phyloP scores from a whole-genome alignment of 306 rosid genomes.

The Cucumis hystrix region DNA sequence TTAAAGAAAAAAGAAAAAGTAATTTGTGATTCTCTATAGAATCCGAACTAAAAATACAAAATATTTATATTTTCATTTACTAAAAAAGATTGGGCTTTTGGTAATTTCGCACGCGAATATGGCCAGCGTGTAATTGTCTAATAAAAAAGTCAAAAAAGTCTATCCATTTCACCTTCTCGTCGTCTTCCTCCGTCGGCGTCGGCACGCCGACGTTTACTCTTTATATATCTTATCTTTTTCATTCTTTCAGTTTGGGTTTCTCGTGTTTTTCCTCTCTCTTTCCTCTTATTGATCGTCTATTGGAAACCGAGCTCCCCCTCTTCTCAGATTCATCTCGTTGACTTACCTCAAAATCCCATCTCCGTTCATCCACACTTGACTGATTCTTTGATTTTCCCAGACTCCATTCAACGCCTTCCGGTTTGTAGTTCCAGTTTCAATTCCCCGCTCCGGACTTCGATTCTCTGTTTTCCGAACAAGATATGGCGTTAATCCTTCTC shows the following conservation, averaged over 20 bases:
- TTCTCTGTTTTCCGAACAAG: constrained; percentile 15
- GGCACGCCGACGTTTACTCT: neutral
- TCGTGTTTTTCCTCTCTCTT: constrained; percentile 3
- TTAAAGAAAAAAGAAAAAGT: too few relatives aligned
- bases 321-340: neutral
- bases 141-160: neutral
- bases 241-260: neutral
- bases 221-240: neutral
- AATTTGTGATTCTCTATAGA: too few relatives aligned
- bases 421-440: constrained; percentile 8
- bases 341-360: neutral
- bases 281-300: neutral
- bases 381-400: neutral
- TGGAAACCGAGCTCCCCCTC: neutral
- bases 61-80: too few relatives aligned
- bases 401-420: neutral
- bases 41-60: too few relatives aligned
- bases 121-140: neutral
- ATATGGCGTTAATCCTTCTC: constrained; percentile 23
- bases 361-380: neutral
- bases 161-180: neutral
- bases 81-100: neutral
- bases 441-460: constrained; percentile 22
- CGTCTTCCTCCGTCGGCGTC: neutral
- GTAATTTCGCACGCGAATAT: neutral